Percentiles rank a stretch among this genome's conserved stretches.
phyloP scores from a whole-genome alignment of 345 rosid species.

The Toxicodendron radicans region DNA sequence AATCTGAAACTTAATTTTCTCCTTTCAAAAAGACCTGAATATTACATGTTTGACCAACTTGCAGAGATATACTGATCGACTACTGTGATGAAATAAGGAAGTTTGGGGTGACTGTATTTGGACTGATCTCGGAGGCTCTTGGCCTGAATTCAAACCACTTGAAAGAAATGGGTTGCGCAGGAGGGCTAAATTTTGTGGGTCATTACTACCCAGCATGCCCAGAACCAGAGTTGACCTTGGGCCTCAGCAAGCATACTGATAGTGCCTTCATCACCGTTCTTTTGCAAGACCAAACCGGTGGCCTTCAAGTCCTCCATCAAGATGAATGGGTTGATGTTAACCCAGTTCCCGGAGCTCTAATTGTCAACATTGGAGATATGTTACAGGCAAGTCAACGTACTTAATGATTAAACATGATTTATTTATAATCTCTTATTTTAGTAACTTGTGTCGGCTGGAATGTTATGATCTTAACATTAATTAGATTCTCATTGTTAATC shows the following conservation, averaged over 20 bases:
- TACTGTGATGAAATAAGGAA: constrained; percentile 14
- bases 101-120: constrained; percentile 11
- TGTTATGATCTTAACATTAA: not conserved
- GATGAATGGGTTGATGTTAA: constrained; percentile 25
- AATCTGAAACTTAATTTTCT: no score
- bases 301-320: constrained; percentile 27
- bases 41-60: not conserved
- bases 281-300: constrained; percentile 20
- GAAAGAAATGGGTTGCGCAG: constrained; percentile 25
- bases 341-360: constrained; percentile 17
- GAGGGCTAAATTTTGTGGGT: constrained; percentile 11
- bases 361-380: constrained; percentile 29
- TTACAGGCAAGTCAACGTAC: constrained; percentile 16
- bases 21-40: no score
- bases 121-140: constrained; percentile 28
- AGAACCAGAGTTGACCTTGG: constrained; percentile 31
- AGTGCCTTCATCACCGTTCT: constrained; percentile 12
- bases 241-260: constrained; percentile 28
- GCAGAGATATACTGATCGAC: constrained; percentile 2
- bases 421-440: not conserved
- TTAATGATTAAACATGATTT: not conserved
- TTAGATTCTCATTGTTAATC: not conserved
- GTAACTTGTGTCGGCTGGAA: not conserved
- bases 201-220: constrained; percentile 40
- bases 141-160: constrained; percentile 22